Conservation (phyloP, 257 asterid genomes). For the Anisodus acutangulus region DNA sequence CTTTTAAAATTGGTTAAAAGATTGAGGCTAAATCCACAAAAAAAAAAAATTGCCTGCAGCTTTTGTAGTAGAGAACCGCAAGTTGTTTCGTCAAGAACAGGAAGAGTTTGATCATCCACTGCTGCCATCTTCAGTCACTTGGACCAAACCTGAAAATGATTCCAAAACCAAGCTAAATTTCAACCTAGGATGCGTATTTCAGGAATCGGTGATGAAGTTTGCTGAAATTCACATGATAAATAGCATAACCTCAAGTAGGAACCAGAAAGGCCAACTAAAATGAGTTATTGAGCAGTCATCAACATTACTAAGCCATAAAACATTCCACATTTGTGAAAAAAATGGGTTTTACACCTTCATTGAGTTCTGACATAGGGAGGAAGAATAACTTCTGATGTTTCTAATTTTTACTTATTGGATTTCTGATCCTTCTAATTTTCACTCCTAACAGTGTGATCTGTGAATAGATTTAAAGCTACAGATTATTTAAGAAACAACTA, state of each 20-base stretch:
- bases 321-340: constrained; percentile 6
- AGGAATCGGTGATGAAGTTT: neutral
- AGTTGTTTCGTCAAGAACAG: constrained; percentile 56
- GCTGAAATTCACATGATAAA: neutral
- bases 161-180: neutral
- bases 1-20: constrained; percentile 29
- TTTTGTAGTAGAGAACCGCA: constrained; percentile 86
- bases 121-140: constrained; percentile 63
- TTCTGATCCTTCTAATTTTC: too few species aligned
- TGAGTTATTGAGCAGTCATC: neutral
- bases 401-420: neutral
- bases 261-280: neutral
- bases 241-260: constrained; percentile 5
- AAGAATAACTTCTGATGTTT: neutral
- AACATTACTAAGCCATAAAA: neutral
- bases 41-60: constrained; percentile 62
- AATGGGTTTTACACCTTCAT: neutral
- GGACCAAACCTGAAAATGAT: constrained; percentile 31
- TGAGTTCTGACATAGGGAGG: neutral
- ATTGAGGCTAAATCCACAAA: neutral
- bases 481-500: neutral
- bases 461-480: neutral
- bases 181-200: neutral
- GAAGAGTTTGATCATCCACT: constrained; percentile 56
- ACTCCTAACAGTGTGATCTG: neutral